Evolutionary conservation across 169 alveolate species (phyloP).

Genomic region (Babesia gibsoni): DNA sequence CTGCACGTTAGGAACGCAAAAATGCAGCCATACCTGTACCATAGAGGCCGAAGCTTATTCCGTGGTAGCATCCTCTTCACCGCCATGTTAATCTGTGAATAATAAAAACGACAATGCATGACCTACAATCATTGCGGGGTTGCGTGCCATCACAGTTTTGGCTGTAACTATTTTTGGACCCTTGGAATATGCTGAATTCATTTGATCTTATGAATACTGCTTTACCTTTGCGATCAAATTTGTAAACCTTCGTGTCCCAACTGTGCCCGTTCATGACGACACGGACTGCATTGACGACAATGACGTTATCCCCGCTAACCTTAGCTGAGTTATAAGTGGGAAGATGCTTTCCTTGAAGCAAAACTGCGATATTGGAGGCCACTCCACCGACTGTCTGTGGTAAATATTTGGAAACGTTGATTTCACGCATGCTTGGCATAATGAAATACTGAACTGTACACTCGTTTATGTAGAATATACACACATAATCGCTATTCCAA

Average conservation of each 20-base stretch:
- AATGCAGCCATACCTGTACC: conserved; percentile 50
- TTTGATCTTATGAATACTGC: neutral
- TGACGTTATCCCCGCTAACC: conserved; percentile 84
- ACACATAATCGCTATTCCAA: neutral
- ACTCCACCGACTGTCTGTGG: conserved; percentile 73
- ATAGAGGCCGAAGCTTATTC: conserved; percentile 66
- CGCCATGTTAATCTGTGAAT: conserved; percentile 74
- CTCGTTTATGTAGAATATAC: neutral
- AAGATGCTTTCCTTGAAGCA: conserved; percentile 75
- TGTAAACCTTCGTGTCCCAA: conserved; percentile 89
- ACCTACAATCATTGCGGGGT: conserved; percentile 85
- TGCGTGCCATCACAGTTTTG: conserved; percentile 84
- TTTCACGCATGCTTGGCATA: neutral
- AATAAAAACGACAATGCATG: neutral
- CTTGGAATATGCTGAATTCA: conserved; percentile 73
- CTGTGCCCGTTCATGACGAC: conserved; percentile 83
- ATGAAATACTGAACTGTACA: neutral
- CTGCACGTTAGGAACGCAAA: conserved; percentile 20
- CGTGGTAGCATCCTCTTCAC: conserved; percentile 86
- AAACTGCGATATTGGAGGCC: conserved; percentile 66
- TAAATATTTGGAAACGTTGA: neutral
- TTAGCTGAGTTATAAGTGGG: conserved; percentile 68
- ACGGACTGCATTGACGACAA: conserved; percentile 86
- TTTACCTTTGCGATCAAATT: conserved; percentile 79
- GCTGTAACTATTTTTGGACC: conserved; percentile 87